Evolutionary conservation across 768 basidiomycete genomes (phyloP).

Genomic region (Agaricus sinodeliciosus): DNA sequence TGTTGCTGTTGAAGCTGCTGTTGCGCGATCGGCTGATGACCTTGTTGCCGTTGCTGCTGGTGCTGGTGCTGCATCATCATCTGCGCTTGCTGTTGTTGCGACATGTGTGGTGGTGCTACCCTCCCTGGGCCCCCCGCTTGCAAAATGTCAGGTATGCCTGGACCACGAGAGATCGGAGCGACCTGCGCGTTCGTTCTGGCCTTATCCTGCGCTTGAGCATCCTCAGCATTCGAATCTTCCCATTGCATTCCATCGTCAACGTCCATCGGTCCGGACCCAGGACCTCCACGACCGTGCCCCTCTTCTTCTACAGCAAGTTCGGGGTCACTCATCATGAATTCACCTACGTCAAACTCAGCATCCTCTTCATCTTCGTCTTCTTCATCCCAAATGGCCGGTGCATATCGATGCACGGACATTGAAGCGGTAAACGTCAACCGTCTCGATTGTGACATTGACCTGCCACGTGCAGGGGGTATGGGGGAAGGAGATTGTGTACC

Average conservation of each 20-base stretch:
- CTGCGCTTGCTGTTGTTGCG: slow-evolving; percentile 23
- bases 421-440: slow-evolving; percentile 70
- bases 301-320: slow-evolving; percentile 36
- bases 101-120: slow-evolving; percentile 22
- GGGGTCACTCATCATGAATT: slow-evolving; percentile 63
- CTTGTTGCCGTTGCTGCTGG: slow-evolving; percentile 16
- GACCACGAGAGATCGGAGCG: not conserved
- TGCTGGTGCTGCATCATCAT: slow-evolving; percentile 7
- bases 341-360: slow-evolving; percentile 61
- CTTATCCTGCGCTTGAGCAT: slow-evolving; percentile 24
- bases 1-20: slow-evolving; percentile 22
- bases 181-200: slow-evolving; percentile 4
- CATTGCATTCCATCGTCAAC: slow-evolving; percentile 84
- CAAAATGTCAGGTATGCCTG: slow-evolving; percentile 26
- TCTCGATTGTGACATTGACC: slow-evolving; percentile 30
- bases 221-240: slow-evolving; percentile 66
- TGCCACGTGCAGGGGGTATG: slow-evolving; percentile 25
- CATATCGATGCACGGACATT: slow-evolving; percentile 65
- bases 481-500: slow-evolving; percentile 48
- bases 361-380: slow-evolving; percentile 67
- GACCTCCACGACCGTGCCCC: slow-evolving; percentile 20
- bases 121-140: slow-evolving; percentile 26
- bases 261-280: slow-evolving; percentile 36
- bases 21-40: slow-evolving; percentile 22
- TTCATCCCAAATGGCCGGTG: slow-evolving; percentile 79